Evolutionary conservation across 2,329 filamentous ascomycete species (phyloP).

Genomic region (Xylariaceae sp.): DNA sequence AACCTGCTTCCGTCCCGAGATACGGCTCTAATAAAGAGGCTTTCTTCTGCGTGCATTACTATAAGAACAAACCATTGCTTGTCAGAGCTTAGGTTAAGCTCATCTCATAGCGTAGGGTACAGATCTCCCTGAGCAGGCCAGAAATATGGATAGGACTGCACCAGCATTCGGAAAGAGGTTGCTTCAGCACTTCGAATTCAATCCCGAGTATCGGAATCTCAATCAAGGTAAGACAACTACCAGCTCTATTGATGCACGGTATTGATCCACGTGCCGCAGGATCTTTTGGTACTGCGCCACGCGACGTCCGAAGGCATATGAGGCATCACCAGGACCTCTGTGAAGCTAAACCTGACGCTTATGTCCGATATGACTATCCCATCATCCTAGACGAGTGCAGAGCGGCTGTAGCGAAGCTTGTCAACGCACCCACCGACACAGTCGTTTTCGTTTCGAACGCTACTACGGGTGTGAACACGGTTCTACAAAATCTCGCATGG

Average conservation of each 20-base stretch:
- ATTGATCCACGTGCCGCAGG: conserved; percentile 51
- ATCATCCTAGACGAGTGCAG: conserved; percentile 69
- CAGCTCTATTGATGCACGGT: neutral
- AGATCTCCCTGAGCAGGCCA: too few species aligned
- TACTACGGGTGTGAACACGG: conserved; percentile 77
- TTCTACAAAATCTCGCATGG: conserved; percentile 78
- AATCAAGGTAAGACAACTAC: conserved; percentile 71
- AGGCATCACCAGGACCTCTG: conserved; percentile 69
- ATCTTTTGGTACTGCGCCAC: conserved; percentile 81
- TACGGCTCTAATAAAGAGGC: too few species aligned
- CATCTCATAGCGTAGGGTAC: too few species aligned
- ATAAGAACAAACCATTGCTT: too few species aligned
- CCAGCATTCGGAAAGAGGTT: conserved; percentile 58
- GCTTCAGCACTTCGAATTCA: conserved; percentile 72
- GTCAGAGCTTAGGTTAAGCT: too few species aligned
- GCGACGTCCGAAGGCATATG: conserved; percentile 62
- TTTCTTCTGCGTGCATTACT: too few species aligned
- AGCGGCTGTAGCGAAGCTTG: conserved; percentile 65
- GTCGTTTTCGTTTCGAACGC: conserved; percentile 84
- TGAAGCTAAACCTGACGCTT: conserved; percentile 76
- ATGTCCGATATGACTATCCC: conserved; percentile 74
- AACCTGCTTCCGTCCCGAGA: too few species aligned
- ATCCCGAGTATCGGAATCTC: conserved; percentile 71
- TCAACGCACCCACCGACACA: conserved; percentile 70
- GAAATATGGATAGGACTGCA: conserved; percentile 4